phyloP scores from a whole-genome alignment of 164 flowering plant genomes.

The Aristolochia californica region DNA sequence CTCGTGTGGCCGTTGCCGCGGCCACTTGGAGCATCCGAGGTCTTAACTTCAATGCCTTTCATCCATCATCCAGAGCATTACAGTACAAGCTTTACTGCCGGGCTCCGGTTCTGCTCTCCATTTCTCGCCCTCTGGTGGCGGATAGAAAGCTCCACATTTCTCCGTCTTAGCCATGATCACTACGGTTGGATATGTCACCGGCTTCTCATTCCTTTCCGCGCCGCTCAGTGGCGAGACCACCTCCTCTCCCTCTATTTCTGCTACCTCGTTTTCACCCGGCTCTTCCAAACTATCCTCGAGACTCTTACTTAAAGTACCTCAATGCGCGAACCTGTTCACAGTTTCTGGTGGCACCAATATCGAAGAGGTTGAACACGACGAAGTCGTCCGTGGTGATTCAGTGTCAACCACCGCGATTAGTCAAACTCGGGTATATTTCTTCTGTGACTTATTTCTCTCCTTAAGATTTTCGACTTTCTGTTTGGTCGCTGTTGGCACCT shows the following conservation, averaged over 20 bases:
- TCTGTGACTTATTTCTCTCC: too few relatives aligned
- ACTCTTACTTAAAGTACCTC: conserved; percentile 2
- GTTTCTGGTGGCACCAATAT: conserved; percentile 9
- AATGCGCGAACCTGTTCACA: conserved; percentile 6
- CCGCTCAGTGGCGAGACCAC: conserved; percentile 3
- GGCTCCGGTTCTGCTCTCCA: too few relatives aligned
- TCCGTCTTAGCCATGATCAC: not conserved
- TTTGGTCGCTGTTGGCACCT: not conserved
- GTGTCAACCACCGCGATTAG: not conserved
- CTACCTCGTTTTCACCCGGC: conserved; percentile 4
- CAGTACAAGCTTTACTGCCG: not conserved
- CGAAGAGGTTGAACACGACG: conserved; percentile 8
- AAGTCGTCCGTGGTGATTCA: conserved; percentile 2
- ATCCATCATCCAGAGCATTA: not conserved
- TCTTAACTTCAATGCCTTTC: not conserved
- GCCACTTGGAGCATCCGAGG: not conserved
- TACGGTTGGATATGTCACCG: conserved; percentile 14
- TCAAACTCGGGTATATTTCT: not conserved
- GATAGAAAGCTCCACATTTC: not conserved
- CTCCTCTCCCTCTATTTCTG: not conserved
- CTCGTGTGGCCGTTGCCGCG: not conserved
- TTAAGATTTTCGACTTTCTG: not conserved
- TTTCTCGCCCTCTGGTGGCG: too few relatives aligned
- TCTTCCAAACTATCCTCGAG: conserved; percentile 1
- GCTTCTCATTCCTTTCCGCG: conserved; percentile 9